A percentile compares a stretch with the other conserved stretches of the same genome.
Conservation (phyloP, 495 filamentous ascomycete species). For the Penicillium bovifimosum region DNA sequence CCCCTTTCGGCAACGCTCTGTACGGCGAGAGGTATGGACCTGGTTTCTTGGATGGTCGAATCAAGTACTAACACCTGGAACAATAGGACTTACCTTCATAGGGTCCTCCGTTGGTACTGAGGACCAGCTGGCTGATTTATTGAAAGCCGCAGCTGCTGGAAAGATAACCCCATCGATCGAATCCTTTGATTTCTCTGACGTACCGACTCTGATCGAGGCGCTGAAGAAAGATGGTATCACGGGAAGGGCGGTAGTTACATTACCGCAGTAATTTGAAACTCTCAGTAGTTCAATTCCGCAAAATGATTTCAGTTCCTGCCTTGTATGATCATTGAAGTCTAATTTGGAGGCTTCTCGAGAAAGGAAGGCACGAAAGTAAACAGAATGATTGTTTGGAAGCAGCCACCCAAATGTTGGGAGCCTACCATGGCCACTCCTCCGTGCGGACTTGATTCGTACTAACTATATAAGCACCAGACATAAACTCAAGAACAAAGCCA, state of each 20-base stretch:
- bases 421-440: too few species aligned
- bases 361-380: too few species aligned
- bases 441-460: too few species aligned
- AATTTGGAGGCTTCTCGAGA: too few species aligned
- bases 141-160: conserved; percentile 17
- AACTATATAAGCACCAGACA: too few species aligned
- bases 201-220: conserved; percentile 13
- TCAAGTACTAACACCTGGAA: not conserved
- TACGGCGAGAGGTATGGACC: conserved; percentile 21
- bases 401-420: too few species aligned
- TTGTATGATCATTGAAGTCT: too few species aligned
- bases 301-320: not conserved
- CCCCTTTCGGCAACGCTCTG: conserved; percentile 26
- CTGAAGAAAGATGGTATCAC: conserved; percentile 18
- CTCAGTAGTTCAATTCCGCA: not conserved
- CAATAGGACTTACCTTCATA: conserved; percentile 21
- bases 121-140: conserved; percentile 19
- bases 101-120: conserved; percentile 30
- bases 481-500: not conserved
- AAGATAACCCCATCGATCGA: conserved; percentile 21
- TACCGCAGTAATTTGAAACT: conserved; percentile 6
- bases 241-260: conserved; percentile 23
- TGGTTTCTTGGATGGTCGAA: not conserved
- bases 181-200: conserved; percentile 19
- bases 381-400: too few species aligned